Conservation (phyloP, 306 rosid genomes). For the Canavalia gladiata region DNA sequence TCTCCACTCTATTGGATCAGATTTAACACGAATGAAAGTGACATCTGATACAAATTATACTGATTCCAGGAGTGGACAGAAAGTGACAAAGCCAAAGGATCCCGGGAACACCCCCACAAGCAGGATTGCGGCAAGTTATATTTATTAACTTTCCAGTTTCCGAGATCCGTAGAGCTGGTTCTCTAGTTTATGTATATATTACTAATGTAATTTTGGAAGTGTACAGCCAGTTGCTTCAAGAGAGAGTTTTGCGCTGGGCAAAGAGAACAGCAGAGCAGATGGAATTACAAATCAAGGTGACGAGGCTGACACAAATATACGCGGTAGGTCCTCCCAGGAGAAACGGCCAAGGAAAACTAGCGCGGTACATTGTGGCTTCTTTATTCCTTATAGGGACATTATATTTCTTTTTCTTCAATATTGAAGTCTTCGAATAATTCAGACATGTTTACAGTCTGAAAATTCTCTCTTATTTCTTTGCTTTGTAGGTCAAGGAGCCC, state of each 20-base stretch:
- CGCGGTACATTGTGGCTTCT: conserved; percentile 65
- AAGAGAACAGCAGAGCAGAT: conserved; percentile 59
- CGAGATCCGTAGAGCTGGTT: neutral
- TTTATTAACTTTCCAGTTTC: conserved; percentile 9
- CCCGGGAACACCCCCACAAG: conserved; percentile 81
- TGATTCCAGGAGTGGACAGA: conserved; percentile 67
- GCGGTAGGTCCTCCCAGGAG: conserved; percentile 70
- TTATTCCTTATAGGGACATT: conserved; percentile 18
- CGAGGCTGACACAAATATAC: conserved; percentile 62
- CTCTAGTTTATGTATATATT: neutral
- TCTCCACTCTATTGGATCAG: conserved; percentile 92
- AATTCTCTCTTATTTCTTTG: conserved; percentile 2
- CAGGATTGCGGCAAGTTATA: conserved; percentile 66
- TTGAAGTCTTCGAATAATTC: conserved; percentile 16
- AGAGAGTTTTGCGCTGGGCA: conserved; percentile 77
- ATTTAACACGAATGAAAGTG: conserved; percentile 90
- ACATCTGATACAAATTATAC: conserved; percentile 58
- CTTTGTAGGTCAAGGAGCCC: conserved; percentile 88
- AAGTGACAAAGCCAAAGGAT: conserved; percentile 60
- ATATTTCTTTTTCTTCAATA: conserved; percentile 25
- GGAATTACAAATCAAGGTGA: conserved; percentile 60
- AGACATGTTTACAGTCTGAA: conserved; percentile 20
- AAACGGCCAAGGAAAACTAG: conserved; percentile 88
- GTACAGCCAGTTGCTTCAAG: conserved; percentile 85
- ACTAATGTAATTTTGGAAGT: conserved; percentile 27